A percentile compares a stretch with the other conserved stretches of the same genome.
phyloP scores from a whole-genome alignment of 148 eudicot species.

The Nyssa sinensis region DNA sequence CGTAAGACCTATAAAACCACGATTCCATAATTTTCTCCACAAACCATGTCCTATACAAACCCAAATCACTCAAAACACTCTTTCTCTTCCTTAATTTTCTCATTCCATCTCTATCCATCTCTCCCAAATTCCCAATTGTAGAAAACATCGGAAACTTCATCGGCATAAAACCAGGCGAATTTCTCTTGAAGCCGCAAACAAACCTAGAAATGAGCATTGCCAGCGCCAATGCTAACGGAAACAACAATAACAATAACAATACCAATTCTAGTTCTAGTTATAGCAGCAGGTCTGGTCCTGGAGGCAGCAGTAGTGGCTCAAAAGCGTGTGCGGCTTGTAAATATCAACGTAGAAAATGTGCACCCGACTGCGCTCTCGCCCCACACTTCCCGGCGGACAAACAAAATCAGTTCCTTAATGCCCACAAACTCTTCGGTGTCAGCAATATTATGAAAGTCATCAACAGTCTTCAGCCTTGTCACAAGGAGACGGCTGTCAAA shows the following conservation, averaged over 20 bases:
- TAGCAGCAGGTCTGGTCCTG: background rate
- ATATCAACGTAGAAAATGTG: conserved; percentile 34
- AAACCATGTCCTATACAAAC: background rate
- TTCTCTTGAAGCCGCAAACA: background rate
- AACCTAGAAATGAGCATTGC: too few species aligned
- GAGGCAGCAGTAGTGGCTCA: conserved; percentile 3
- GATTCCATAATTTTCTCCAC: background rate
- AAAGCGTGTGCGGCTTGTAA: conserved; percentile 48
- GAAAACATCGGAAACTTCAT: background rate
- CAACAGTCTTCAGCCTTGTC: conserved; percentile 20
- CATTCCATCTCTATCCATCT: too few species aligned
- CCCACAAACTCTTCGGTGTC: conserved; percentile 49
- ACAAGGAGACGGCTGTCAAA: conserved; percentile 35
- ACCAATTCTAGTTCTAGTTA: background rate
- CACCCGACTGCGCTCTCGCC: conserved; percentile 31
- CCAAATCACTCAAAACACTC: background rate
- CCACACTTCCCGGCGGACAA: conserved; percentile 33
- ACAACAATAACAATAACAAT: background rate
- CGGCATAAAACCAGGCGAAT: background rate
- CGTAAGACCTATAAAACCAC: background rate
- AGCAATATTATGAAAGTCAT: conserved; percentile 48
- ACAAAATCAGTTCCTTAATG: conserved; percentile 27
- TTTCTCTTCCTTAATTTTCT: background rate
- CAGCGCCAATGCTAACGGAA: background rate
- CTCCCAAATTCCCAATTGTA: too few species aligned